A percentile compares a stretch with the other conserved stretches of the same genome.
Conservation (phyloP, 768 basidiomycete genomes). For the Heimioporus sp. region DNA sequence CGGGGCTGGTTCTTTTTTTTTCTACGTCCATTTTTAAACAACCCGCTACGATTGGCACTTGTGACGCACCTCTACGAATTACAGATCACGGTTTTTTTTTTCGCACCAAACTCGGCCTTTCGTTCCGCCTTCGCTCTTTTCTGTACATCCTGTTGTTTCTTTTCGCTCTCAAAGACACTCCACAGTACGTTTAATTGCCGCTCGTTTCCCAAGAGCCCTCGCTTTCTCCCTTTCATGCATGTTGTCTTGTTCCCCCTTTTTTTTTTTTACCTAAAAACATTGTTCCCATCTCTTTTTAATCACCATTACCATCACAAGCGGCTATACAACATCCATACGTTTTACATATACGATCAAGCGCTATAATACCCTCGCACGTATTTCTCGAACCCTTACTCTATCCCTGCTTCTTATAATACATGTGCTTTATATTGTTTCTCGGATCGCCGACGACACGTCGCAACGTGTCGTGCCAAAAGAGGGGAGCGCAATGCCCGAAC, state of each 20-base stretch:
- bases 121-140: slow-evolving; percentile 1
- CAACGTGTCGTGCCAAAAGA: too few species aligned
- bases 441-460: too few species aligned
- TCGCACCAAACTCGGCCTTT: neutral
- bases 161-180: neutral
- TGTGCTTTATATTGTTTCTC: too few species aligned
- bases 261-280: too few species aligned
- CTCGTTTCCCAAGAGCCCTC: neutral
- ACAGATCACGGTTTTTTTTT: slow-evolving; percentile 18
- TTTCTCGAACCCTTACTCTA: too few species aligned
- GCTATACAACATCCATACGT: too few species aligned
- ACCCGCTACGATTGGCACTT: slow-evolving; percentile 16
- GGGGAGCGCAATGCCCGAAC: too few species aligned
- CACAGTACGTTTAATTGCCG: slow-evolving; percentile 25
- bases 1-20: neutral
- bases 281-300: neutral
- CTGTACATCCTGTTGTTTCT: neutral
- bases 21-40: neutral
- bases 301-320: too few species aligned
- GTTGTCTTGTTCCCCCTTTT: slow-evolving; percentile 18
- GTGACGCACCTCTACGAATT: slow-evolving; percentile 24
- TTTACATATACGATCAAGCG: too few species aligned
- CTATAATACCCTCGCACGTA: too few species aligned
- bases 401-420: too few species aligned
- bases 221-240: slow-evolving; percentile 7